Percentiles rank a stretch among this genome's conserved stretches.
These are phyloP conservation scores for Tetrapisispora nanseiensis DNA, from an alignment of 805 yeast genomes.

Conservation along the genomic window DNA sequence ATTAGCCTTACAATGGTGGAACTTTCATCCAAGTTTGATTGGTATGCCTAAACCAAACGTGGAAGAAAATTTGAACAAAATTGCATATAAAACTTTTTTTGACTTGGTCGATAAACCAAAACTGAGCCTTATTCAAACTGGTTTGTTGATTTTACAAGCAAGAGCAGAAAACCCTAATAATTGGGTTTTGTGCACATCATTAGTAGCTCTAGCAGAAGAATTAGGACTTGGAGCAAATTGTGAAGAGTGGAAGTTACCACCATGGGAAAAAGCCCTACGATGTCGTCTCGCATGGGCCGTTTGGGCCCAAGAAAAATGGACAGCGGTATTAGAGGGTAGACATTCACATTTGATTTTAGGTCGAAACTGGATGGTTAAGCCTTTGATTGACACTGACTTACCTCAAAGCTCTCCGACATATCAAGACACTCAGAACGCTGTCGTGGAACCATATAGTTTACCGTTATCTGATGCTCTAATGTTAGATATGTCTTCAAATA, in stretches of 20 bases:
- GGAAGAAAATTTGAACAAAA: slow-evolving; percentile 53
- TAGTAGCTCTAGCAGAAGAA: slow-evolving; percentile 82
- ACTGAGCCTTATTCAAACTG: slow-evolving; percentile 86
- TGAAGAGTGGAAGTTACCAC: slow-evolving; percentile 81
- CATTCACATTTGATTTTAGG: slow-evolving; percentile 72
- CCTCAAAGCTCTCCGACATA: slow-evolving; percentile 49
- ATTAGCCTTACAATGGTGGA: slow-evolving; percentile 92
- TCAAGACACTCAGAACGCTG: not conserved
- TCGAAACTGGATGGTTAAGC: slow-evolving; percentile 69
- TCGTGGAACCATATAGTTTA: not conserved
- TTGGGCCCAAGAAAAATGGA: slow-evolving; percentile 87
- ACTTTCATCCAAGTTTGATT: slow-evolving; percentile 54
- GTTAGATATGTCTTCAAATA: slow-evolving; percentile 22
- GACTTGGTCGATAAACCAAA: slow-evolving; percentile 81
- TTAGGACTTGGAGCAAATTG: slow-evolving; percentile 88
- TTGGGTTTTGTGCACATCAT: slow-evolving; percentile 81
- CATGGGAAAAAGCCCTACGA: slow-evolving; percentile 89
- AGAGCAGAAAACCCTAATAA: slow-evolving; percentile 51
- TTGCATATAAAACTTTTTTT: slow-evolving; percentile 54
- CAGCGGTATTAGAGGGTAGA: slow-evolving; percentile 66
- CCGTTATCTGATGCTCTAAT: slow-evolving; percentile 14
- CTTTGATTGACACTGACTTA: slow-evolving; percentile 61
- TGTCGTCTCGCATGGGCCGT: slow-evolving; percentile 94
- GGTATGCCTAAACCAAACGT: slow-evolving; percentile 69
- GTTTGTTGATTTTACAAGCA: slow-evolving; percentile 61